phyloP scores from a whole-genome alignment of 2,329 filamentous ascomycete species.

The Beauveria sp. region DNA sequence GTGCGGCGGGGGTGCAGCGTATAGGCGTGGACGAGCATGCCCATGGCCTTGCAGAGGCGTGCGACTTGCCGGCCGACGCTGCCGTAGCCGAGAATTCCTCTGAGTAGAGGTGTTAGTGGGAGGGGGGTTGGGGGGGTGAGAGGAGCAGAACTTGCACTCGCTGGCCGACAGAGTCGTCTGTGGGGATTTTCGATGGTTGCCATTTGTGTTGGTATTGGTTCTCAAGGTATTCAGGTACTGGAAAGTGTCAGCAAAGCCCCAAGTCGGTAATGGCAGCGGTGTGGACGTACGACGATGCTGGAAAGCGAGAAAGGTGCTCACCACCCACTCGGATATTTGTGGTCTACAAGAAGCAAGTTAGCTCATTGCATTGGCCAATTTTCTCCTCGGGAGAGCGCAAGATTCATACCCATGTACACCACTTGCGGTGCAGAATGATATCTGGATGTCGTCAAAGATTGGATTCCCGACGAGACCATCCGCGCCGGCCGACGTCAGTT shows the following conservation, averaged over 20 bases:
- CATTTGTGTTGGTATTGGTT: constrained; percentile 37
- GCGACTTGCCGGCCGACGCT: constrained; percentile 47
- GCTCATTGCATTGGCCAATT: neutral
- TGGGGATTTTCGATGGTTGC: constrained; percentile 25
- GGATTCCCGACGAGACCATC: constrained; percentile 40
- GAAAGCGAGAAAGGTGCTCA: constrained; percentile 41
- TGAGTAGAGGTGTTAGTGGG: constrained; percentile 14
- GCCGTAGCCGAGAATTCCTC: constrained; percentile 48
- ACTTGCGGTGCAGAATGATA: constrained; percentile 47
- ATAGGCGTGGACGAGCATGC: constrained; percentile 67
- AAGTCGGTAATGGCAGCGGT: neutral
- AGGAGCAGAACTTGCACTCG: constrained; percentile 35
- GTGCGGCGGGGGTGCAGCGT: constrained; percentile 63
- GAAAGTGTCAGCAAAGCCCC: neutral
- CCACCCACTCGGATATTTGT: constrained; percentile 51
- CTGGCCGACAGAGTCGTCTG: constrained; percentile 38
- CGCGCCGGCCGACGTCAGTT: constrained; percentile 47
- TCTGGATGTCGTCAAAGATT: constrained; percentile 41
- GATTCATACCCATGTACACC: constrained; percentile 46
- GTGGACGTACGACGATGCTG: constrained; percentile 37
- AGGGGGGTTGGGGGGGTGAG: too few species aligned
- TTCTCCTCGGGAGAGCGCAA: too few species aligned
- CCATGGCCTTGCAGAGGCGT: constrained; percentile 54
- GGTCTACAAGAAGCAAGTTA: constrained; percentile 28
- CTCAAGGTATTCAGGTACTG: constrained; percentile 39